Base-by-base conservation (phyloP, 176 grass and related monocot genomes). In the Oryza officinalis region DNA sequence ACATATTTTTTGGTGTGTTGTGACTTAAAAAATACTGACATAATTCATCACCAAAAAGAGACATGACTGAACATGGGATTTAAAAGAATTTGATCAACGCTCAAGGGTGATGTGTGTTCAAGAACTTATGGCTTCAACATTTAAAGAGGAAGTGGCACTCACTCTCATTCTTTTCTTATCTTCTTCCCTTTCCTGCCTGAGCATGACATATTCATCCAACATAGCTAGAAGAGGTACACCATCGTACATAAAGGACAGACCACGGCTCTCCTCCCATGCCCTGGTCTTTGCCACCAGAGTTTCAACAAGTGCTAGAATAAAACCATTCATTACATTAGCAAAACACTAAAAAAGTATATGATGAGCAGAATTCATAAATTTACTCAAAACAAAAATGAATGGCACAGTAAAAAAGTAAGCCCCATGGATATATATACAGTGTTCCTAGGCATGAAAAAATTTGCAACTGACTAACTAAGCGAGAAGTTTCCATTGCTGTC, bases 111-210 rank as follows among this genome's bases (percentile, higher is more conserved):
- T 74, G 44, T 5, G 8, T 31, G 40, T 31, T 45, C 18, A 66
- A 26, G 4, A 78, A 50, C 2, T 8, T 52, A 12, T 83, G 17
- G 15, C 28, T 63, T 63, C 74, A 25, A 80, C 13, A 75, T 79
- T 72, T 45, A 79, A 75, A 76, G 54, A 57, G 73, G 26, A 69
- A 38, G 32, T 33, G 18, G 63, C 74, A 68, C 50, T 78, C 76
- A 98, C 97, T 90, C 92, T 85, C 82, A 88, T 86, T 87, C 89
- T 94, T 82, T 92, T 94, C 81, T 99, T 99, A 13, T 96, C 93
- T 90, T 99, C 97, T 83, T 96, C 97, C 63, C 97, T 99, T 83
- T 99, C 97, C 65, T 96, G 91, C 73, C 97, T 93, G 20, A 99
- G 97, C 97, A 99, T 94, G 30, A 86, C 87, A 90, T 96, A 99